Base-by-base conservation (phyloP, 2,329 filamentous ascomycete species). In the Cordyceps cateniannulata region DNA sequence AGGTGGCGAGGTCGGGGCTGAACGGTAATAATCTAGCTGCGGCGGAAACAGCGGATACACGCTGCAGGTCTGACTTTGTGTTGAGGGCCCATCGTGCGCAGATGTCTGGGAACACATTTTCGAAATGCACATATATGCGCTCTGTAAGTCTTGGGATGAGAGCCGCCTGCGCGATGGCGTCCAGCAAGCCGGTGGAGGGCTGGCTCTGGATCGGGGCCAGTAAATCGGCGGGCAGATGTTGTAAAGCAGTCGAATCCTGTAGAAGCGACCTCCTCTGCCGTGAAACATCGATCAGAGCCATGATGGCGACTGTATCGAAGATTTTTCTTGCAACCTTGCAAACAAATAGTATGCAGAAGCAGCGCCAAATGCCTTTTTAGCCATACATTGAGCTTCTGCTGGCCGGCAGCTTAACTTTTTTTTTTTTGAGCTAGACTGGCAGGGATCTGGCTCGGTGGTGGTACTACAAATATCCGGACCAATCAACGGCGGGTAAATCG, bases 1-100 rank as follows among this genome's bases (percentile, higher is more conserved):
- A 90, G 62, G 86, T 83, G 58, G 87, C 85, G 48, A 98, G 79
- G 70, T 93, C 85, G 55, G 91, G 89, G 65, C 90, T 89, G 78
- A 95, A 87, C 20, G 91, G 90, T 67, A 97, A 73, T 64, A 96
- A 81, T 69, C 89, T 84, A 63, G 90, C 88, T 76, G 96, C 89
- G 35, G 90, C 88, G 60, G 87, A 82, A 64, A 93, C 81, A 57
- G 88, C 66, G 38, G 74, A 60, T 68, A 73, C 67, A 72, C 73
- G 66, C 74, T 73, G 66, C 68, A 72, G 59, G 64, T 73, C 69
- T 47, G 71, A 73, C 29, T 73, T 72, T 29, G 76, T 67, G 70
- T 77, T 72, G 68, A 80, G 78, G 49, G 89, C 78, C 91, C 91
- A 96, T 77, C 89, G 81, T 63, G 91, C 89, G 73, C 89, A 91